Evolutionary conservation across 2,329 filamentous ascomycete species (phyloP), one percentile per base, ranked within the genome.

Genomic region (Coccinonectria pachysandricola): DNA sequence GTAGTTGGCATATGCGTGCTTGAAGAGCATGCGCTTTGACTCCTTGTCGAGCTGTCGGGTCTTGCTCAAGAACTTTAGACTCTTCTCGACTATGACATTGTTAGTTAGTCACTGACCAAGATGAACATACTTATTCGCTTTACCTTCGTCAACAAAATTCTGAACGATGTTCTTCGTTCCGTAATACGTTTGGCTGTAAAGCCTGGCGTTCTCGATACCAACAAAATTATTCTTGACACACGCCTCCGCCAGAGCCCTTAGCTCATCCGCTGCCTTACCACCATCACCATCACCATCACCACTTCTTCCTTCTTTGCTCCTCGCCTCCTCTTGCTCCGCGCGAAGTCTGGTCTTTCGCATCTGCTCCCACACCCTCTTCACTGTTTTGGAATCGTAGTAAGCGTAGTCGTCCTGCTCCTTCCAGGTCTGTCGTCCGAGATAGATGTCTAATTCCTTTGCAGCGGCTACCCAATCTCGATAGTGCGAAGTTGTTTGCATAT

Each of bases 171-270:
- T 75, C 56, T 98, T 98, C n/a, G 91, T 96, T 16, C 91, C 91
- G 43, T 86, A 94, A 51, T 98, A 98, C 3, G 88, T 93, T 59
- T 96, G 87, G 45, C 84, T 93, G 53, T 98, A 98, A n/a, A 98
- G 60, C 28, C 85, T 72, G 7, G 88, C 76, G 45, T 94, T 96
- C 54, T 98, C 91, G 9, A 94, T 78, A 0, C 91, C 91, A 11
- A 84, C 85, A 56, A 96, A 98, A 50, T 98, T 96, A 56, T 87
- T 93, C 68, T 95, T 98, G 43, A 95, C 80, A 50, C 87, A 96
- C 9, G 83, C 84, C 59, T 94, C 85, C 12, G 92, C 63, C 32
- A 96, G 57, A 1, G 69, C 68, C 35, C 76, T 79, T 28, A 98
- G 64, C 28, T 91, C 84, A 36, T 88, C 79, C 3, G 85, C 62